Conservation (phyloP, 495 filamentous ascomycete species). For the Poronia punctata region DNA sequence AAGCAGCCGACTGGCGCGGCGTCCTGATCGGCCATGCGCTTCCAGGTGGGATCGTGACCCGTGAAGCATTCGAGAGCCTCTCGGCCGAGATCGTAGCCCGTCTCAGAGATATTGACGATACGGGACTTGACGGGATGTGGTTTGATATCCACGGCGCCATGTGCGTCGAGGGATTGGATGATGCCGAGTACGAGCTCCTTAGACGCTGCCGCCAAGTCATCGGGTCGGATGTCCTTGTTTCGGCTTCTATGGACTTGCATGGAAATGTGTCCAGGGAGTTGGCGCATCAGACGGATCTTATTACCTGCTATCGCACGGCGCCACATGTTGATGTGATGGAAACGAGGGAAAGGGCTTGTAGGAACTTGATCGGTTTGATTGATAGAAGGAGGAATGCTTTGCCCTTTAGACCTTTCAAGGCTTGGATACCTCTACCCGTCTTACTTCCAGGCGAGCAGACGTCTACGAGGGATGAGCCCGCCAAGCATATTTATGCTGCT, state of each 20-base stretch:
- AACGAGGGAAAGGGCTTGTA: constrained; percentile 50
- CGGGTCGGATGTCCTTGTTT: constrained; percentile 44
- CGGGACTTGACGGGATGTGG: constrained; percentile 45
- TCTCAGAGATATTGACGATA: constrained; percentile 28
- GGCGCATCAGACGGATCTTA: constrained; percentile 44
- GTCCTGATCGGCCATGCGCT: constrained; percentile 50
- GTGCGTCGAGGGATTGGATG: constrained; percentile 47
- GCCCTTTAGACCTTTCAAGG: constrained; percentile 41
- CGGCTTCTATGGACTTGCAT: constrained; percentile 52
- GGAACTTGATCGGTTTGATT: constrained; percentile 42
- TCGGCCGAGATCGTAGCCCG: constrained; percentile 41
- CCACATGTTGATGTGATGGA: constrained; percentile 46
- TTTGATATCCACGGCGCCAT: constrained; percentile 55
- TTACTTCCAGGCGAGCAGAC: constrained; percentile 53
- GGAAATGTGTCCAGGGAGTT: constrained; percentile 49
- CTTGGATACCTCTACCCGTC: constrained; percentile 49
- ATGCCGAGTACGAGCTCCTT: constrained; percentile 46
- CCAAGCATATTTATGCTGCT: constrained; percentile 45
- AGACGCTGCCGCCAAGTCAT: constrained; percentile 40
- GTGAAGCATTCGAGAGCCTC: constrained; percentile 41
- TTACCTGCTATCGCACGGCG: constrained; percentile 52
- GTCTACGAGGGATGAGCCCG: constrained; percentile 49
- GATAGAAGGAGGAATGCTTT: constrained; percentile 11
- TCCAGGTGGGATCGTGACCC: constrained; percentile 45
- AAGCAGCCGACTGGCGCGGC: constrained; percentile 42